A percentile compares a stretch with the other conserved stretches of the same genome.
phyloP scores from a whole-genome alignment of 345 rosid species.

The Erodium maritimum region DNA sequence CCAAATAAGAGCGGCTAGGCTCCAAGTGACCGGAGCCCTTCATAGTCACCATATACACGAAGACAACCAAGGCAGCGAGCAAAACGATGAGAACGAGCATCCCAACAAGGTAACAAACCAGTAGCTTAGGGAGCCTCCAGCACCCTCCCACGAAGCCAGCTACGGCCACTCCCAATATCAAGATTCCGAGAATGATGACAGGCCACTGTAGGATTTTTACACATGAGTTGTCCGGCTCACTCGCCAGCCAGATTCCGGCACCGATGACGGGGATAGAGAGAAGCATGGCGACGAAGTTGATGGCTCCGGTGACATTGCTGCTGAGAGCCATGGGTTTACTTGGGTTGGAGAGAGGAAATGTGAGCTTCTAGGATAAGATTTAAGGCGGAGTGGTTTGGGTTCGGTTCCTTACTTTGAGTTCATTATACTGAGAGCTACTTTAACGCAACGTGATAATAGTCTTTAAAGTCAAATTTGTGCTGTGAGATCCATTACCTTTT shows the following conservation, averaged over 20 bases:
- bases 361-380: not conserved
- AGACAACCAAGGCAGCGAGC: slow-evolving; percentile 51
- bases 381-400: not conserved
- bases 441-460: slow-evolving; percentile 10
- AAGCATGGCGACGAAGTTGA: slow-evolving; percentile 76
- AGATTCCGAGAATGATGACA: slow-evolving; percentile 60
- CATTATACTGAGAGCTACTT: slow-evolving; percentile 14
- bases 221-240: slow-evolving; percentile 65
- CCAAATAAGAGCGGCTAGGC: slow-evolving; percentile 69
- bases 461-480: slow-evolving; percentile 4
- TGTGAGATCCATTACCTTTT: slow-evolving; percentile 12
- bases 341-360: not conserved
- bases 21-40: slow-evolving; percentile 68
- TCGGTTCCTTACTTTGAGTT: slow-evolving; percentile 22
- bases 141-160: slow-evolving; percentile 79
- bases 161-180: slow-evolving; percentile 52
- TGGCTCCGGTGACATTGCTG: slow-evolving; percentile 70
- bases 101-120: slow-evolving; percentile 50
- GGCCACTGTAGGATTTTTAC: slow-evolving; percentile 91
- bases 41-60: slow-evolving; percentile 62
- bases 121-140: slow-evolving; percentile 81
- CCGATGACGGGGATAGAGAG: slow-evolving; percentile 82
- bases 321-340: slow-evolving; percentile 49
- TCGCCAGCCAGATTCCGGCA: slow-evolving; percentile 80
- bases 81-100: slow-evolving; percentile 70